These are phyloP conservation scores for Ophiocordyceps camponoti-rufipedis DNA, from an alignment of 2,329 filamentous ascomycete genomes.

Conservation along the genomic window DNA sequence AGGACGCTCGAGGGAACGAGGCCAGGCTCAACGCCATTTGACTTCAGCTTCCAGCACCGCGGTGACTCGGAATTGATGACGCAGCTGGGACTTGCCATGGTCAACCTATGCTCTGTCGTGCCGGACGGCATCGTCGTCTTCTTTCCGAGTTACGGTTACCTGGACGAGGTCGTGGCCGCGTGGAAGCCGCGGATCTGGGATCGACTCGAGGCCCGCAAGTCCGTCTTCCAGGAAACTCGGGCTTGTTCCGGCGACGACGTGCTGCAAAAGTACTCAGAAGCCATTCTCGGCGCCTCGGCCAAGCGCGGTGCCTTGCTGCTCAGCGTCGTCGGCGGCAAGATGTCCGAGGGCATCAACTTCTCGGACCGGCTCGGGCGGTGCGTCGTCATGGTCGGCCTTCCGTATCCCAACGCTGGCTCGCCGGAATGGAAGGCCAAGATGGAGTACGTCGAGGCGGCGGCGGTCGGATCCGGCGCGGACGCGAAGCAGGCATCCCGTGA, in stretches of 20 bases:
- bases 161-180: constrained; percentile 49
- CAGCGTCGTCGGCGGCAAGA: constrained; percentile 81
- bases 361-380: constrained; percentile 77
- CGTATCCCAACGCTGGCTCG: constrained; percentile 78
- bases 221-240: constrained; percentile 40
- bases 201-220: constrained; percentile 37
- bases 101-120: constrained; percentile 54
- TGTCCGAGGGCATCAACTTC: constrained; percentile 98
- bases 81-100: constrained; percentile 55
- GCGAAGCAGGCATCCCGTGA: constrained; percentile 45
- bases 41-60: constrained; percentile 75
- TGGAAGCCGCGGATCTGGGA: constrained; percentile 45
- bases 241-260: constrained; percentile 46
- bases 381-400: constrained; percentile 79
- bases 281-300: constrained; percentile 30
- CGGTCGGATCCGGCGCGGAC: constrained; percentile 15
- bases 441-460: constrained; percentile 59
- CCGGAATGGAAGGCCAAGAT: constrained; percentile 89
- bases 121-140: constrained; percentile 87
- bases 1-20: constrained; percentile 41
- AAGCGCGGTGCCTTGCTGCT: constrained; percentile 51
- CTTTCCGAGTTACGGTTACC: constrained; percentile 87
- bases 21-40: constrained; percentile 37
- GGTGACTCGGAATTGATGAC: constrained; percentile 49
- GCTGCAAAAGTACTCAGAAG: constrained; percentile 52